Base-by-base conservation (phyloP, 2,329 filamentous ascomycete genomes). In the Moelleriella libera region DNA sequence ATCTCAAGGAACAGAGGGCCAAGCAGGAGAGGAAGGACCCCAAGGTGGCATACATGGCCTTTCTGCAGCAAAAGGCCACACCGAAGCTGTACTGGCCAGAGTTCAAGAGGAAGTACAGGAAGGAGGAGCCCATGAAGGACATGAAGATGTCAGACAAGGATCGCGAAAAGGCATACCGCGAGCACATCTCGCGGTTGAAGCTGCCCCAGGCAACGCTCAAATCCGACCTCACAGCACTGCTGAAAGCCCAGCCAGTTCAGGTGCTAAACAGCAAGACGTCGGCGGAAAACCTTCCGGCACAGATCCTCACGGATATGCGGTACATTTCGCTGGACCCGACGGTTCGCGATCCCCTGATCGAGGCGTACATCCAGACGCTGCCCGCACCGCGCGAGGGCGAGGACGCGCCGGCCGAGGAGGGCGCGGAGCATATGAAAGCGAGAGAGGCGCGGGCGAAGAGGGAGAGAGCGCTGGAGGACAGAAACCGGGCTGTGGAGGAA, bases 51-150 rank as follows among this genome's bases (percentile, higher is more conserved):
- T 98, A 94, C 62, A 68, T 97, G 50, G 75, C 77, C 0, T 84
- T 98, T 52, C 70, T 98, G 31, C 80, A 90, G 52, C 78, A 83
- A 45, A 78, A 88, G 54, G 90, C 89, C 0, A 92, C 83, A 0
- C 83, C 87, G 0, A 97, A 95, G 66, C 74, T 98, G 1, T 98
- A 94, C 70, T 98, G 92, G 92, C 83, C 87, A 0, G 92, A 98
- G 61, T 98, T 98, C 66, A 88, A 86, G 57, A 75, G 92, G 34
- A 98, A 96, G 61, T 92, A 80, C 65, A 84, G 83, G 54, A 89
- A 84, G 53, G 88, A 94, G 53, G 64, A 76, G 0, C 76, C 82
- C 46, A 88, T 98, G 84, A 84, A 82, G 51, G 84, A 90, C 50
- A 69, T 77, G 31, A 76, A 72, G 45, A 70, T 89, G 29, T 68